These are phyloP conservation scores for Metschnikowia reukaufii DNA, from an alignment of 805 yeast species.

Conservation along the genomic window DNA sequence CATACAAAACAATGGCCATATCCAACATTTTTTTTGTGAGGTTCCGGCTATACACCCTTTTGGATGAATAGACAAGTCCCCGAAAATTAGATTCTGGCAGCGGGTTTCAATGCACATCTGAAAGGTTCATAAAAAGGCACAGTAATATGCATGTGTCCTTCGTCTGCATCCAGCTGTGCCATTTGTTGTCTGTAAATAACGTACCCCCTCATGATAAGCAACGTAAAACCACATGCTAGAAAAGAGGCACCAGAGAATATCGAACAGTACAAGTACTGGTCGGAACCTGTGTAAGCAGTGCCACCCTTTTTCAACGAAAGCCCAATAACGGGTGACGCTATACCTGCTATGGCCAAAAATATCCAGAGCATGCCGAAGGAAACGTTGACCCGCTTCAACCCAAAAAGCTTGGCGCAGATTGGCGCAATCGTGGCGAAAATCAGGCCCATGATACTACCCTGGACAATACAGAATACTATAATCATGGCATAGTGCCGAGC, in stretches of 20 bases:
- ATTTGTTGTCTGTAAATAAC: constrained; percentile 48
- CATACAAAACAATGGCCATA: no score
- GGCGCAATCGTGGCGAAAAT: constrained; percentile 58
- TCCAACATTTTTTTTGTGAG: no score
- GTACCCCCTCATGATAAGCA: constrained; percentile 54
- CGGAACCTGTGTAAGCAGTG: constrained; percentile 32
- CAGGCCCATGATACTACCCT: constrained; percentile 61
- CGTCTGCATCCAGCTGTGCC: constrained; percentile 16
- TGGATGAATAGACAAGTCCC: background rate
- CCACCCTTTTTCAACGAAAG: constrained; percentile 43
- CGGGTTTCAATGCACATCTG: constrained; percentile 10
- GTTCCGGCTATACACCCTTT: no score
- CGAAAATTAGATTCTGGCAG: constrained; percentile 8
- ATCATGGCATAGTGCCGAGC: constrained; percentile 58
- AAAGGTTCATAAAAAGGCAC: constrained; percentile 18
- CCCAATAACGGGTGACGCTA: constrained; percentile 64
- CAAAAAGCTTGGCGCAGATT: constrained; percentile 51
- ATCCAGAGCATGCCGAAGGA: constrained; percentile 55
- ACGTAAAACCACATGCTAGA: constrained; percentile 42
- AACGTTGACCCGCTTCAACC: constrained; percentile 51
- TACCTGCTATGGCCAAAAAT: constrained; percentile 47
- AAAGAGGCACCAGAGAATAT: constrained; percentile 61
- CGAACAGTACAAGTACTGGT: constrained; percentile 52
- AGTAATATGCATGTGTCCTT: constrained; percentile 19
- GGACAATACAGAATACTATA: constrained; percentile 49